phyloP scores from a whole-genome alignment of 1,284 basidiomycete genomes.

The Earliella scabrosa region DNA sequence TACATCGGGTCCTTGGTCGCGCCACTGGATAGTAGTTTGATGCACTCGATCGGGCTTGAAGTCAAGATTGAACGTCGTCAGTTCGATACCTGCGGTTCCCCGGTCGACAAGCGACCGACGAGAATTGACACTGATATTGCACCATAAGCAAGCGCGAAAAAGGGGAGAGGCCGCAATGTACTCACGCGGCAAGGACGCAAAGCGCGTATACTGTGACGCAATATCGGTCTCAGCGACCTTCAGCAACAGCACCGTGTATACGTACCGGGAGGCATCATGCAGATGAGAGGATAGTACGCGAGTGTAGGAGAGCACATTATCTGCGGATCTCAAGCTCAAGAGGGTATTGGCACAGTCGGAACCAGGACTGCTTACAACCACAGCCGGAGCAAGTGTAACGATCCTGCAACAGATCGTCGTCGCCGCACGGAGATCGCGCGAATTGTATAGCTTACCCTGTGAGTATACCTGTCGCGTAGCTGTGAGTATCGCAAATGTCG shows the following conservation, averaged over 20 bases:
- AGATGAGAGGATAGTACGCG: not conserved
- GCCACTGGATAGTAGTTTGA: no score
- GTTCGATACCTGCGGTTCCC: conserved; percentile 1
- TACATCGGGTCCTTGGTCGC: no score
- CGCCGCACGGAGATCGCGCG: no score
- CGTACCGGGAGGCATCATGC: not conserved
- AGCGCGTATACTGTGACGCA: not conserved
- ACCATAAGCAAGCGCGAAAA: not conserved
- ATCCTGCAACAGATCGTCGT: no score
- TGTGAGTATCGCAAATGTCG: no score
- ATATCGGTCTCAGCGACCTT: no score
- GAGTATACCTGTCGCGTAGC: not conserved
- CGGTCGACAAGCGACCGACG: conserved; percentile 5
- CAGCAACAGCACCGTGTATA: no score
- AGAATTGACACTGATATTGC: not conserved
- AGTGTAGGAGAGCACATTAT: no score
- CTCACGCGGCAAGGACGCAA: conserved; percentile 1
- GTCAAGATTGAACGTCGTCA: conserved; percentile 1
- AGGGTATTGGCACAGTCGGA: no score
- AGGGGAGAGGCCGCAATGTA: not conserved
- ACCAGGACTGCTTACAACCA: no score
- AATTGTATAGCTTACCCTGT: not conserved
- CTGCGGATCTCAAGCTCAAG: no score
- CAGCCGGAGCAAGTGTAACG: no score
- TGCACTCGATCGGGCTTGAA: not conserved